Evolutionary conservation across 257 asterid genomes (phyloP), one percentile per base, ranked within the genome.

Genomic region (Solanum boliviense): DNA sequence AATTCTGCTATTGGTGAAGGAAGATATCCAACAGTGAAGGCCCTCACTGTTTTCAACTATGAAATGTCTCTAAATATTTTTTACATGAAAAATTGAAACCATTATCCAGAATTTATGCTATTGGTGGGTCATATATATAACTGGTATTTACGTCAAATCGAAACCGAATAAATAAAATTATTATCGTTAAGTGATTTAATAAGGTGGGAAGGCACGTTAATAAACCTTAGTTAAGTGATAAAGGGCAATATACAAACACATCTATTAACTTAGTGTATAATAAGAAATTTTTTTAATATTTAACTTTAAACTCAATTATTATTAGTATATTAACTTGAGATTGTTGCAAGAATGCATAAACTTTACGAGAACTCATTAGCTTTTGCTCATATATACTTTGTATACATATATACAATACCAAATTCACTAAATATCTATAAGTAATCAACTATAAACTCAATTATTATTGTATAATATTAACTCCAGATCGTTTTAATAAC

Each of bases 21-120:
- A 68, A 87, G 90, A 56, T 90, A 70, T 81, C 90, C 60, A 87
- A 91, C 93, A 92, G 79, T 83, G 89, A 85, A 90, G 78, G 88
- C 89, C 91, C 90, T 86, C 39, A 6, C 38, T 48, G 13, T 48
- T 83, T 85, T 85, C 68, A 88, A 88, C 60, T 60, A 86, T 46
- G 75, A 35, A 32, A 87, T 74, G 92, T 89, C 88, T 88, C 86
- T 88, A 32, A 85, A 89, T 72, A 72, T 72, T 74, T 10, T 9
- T 27, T 0, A 60, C 68, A 21, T 60, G 13, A 60, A 60, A 60
- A 60, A 21, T 21, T 21, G 68, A 60, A 60, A 60, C 27, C 68
- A 60, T 60, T 0, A 60, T 60, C 2, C 27, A 60, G 27, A 60
- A 60, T 60, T 58, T 60, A 0, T 60, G 12, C 10, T 20, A 58